Base-by-base conservation (phyloP, 352 stramenopile species). In the Phytophthora cajani region DNA sequence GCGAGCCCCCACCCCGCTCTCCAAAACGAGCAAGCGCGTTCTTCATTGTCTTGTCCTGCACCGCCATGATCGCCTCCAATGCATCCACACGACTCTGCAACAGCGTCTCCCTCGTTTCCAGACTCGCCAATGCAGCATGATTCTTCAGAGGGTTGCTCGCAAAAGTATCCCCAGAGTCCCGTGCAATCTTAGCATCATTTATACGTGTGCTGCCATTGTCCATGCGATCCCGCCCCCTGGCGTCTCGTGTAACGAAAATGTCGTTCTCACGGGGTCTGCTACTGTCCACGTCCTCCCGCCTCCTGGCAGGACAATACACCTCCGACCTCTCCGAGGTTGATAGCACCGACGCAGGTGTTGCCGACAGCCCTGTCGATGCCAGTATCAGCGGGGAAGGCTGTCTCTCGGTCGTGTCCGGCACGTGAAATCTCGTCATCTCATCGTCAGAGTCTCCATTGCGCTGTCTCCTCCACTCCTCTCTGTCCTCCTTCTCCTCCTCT, bases 41-140 rank as follows among this genome's bases (percentile, higher is more conserved):
- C 19, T 76, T 67, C 30, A 91, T 75, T 7, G 78, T 77, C 46
- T 72, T 78, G 58, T 92, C 85, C 25, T 92, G 85, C n/a, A 92
- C 67, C 17, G 72, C 69, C 5, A 92, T 59, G 27, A 92, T 90
- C 6, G 53, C 65, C 46, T 92, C 85, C 7, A 92, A 75, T 3
- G 85, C 85, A 9, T 65, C 27, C 1, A 91, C 75, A 3, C 85
- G 82, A 21, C 61, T 87, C 36, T 82, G 64, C 21, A 92, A 57
- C 11, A 92, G 62, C 2, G 21, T 17, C 42, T 77, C 70, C 16
- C 33, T 69, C 9, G 47, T 46, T 10, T n/a, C 36, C 16, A n/a
- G 6, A 52, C 33, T 49, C 5, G 19, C 30, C 19, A n/a, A 7
- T 44, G 19, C 11, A 2, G 3, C 36, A 27, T 44, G 21, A 53